Base-by-base conservation (phyloP, 1,284 basidiomycete species). In the Irpex rosettiformis region DNA sequence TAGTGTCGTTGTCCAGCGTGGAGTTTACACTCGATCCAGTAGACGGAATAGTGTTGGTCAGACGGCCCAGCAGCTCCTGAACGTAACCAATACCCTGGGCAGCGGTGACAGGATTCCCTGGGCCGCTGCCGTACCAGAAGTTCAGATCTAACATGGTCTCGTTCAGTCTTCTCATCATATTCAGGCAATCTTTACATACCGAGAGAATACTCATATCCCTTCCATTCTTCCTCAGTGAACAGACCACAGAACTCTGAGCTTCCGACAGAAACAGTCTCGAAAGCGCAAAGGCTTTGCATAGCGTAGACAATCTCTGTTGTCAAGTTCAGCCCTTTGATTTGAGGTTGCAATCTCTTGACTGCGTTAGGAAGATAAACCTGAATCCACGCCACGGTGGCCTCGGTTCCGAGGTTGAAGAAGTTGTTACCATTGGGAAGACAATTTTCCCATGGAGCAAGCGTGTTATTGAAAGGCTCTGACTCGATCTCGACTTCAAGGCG, bases 1-100 rank as follows among this genome's bases (percentile, higher is more conserved):
- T 66, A 49, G 73, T 68, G 66, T 75, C 78, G 58, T 76, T 69
- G 64, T 84, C 82, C 54, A 86, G 73, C 1, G 81, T 82, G 47
- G 73, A 73, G 67, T 89, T 89, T 30, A 80, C 78, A 4, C 79
- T 79, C 28, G 82, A 74, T 62, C 80, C 77, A 66, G 81, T 83
- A 24, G 73, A 70, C 3, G 76, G 78, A 47, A 88, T 73, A 0
- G 75, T 78, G 59, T 78, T 70, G 3, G 79, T 81, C 40, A 84
- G 73, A 25, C 83, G 77, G 1, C 82, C 73, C 47, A 77, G 76
- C 62, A 77, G 75, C 71, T 86, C 83, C 60, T 83, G 76, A 13
- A 88, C 77, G 71, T 82, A 89, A 22, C 86, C 87, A 49, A 84
- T 77, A n/a, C 87, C 88, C 65, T 82, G 80, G 11, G 85, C 86